A percentile compares a stretch with the other conserved stretches of the same genome.
Conservation (phyloP, 495 filamentous ascomycete species). For the Hypoxylon crocopeplum region DNA sequence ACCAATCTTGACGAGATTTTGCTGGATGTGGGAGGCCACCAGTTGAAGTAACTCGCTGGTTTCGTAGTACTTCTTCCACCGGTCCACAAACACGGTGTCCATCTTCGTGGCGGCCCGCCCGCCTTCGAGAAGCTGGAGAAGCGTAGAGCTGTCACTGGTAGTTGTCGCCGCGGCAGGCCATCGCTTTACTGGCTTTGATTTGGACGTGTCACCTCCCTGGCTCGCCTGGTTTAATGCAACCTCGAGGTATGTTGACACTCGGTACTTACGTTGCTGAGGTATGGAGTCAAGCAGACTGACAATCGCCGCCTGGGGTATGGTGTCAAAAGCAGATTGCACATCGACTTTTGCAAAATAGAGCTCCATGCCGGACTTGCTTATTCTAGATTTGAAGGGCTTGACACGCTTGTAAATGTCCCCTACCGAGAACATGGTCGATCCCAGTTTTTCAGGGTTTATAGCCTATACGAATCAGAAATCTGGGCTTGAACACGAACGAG, state of each 20-base stretch:
- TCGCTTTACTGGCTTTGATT: constrained; percentile 62
- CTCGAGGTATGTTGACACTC: constrained; percentile 76
- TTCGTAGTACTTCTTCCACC: constrained; percentile 59
- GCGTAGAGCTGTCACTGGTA: constrained; percentile 55
- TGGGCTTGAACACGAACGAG: background rate
- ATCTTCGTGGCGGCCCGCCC: constrained; percentile 56
- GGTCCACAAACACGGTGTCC: constrained; percentile 79
- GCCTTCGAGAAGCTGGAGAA: constrained; percentile 61
- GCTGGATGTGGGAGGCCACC: constrained; percentile 75
- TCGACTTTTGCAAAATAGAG: constrained; percentile 90
- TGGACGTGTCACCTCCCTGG: constrained; percentile 16
- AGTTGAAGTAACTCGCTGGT: constrained; percentile 69
- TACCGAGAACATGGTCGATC: constrained; percentile 79
- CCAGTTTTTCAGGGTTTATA: constrained; percentile 66
- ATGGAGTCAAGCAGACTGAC: constrained; percentile 69
- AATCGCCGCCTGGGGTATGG: constrained; percentile 83
- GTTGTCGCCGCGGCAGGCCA: constrained; percentile 68
- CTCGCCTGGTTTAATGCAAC: constrained; percentile 58
- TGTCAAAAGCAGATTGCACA: constrained; percentile 92
- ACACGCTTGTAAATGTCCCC: constrained; percentile 81
- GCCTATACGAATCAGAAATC: constrained; percentile 43
- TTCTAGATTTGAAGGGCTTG: constrained; percentile 67
- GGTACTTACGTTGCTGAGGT: constrained; percentile 70
- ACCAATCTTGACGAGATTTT: constrained; percentile 87
- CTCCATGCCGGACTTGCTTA: constrained; percentile 38